Percentiles rank a stretch among this genome's conserved stretches.
Evolutionary conservation across 2,329 filamentous ascomycete species (phyloP).

Genomic region (Rutstroemia sp.): DNA sequence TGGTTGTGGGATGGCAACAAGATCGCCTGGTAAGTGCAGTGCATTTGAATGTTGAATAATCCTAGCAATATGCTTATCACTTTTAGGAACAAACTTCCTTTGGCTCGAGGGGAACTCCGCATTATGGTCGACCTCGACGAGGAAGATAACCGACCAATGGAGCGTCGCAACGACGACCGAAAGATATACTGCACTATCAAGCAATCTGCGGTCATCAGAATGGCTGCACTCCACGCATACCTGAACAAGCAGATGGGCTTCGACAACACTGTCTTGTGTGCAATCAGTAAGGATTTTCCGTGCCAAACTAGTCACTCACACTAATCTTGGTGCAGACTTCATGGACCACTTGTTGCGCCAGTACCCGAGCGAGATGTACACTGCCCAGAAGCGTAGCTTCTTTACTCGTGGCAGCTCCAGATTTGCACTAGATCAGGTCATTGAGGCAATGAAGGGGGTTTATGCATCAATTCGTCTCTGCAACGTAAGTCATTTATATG

Average conservation of each 20-base stretch:
- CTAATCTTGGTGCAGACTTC: slow-evolving; percentile 47
- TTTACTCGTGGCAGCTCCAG: slow-evolving; percentile 41
- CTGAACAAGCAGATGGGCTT: slow-evolving; percentile 52
- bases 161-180: slow-evolving; percentile 31
- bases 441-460: slow-evolving; percentile 81
- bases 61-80: slow-evolving; percentile 19
- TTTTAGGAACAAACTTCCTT: slow-evolving; percentile 31
- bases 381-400: slow-evolving; percentile 75
- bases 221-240: slow-evolving; percentile 60
- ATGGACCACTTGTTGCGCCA: slow-evolving; percentile 84
- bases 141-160: slow-evolving; percentile 38
- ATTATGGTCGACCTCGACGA: slow-evolving; percentile 66
- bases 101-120: slow-evolving; percentile 36
- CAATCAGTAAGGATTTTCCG: slow-evolving; percentile 52
- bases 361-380: slow-evolving; percentile 59
- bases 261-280: slow-evolving; percentile 63
- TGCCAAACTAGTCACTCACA: not conserved
- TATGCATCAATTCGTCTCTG: slow-evolving; percentile 80
- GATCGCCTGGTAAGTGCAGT: slow-evolving; percentile 66
- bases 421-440: slow-evolving; percentile 50
- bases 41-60: not conserved
- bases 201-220: slow-evolving; percentile 59
- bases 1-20: slow-evolving; percentile 80
- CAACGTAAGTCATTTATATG: slow-evolving; percentile 37
- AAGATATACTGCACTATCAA: slow-evolving; percentile 53